Conservation (phyloP, 495 filamentous ascomycete genomes). For the Aspergillus panamensis region DNA sequence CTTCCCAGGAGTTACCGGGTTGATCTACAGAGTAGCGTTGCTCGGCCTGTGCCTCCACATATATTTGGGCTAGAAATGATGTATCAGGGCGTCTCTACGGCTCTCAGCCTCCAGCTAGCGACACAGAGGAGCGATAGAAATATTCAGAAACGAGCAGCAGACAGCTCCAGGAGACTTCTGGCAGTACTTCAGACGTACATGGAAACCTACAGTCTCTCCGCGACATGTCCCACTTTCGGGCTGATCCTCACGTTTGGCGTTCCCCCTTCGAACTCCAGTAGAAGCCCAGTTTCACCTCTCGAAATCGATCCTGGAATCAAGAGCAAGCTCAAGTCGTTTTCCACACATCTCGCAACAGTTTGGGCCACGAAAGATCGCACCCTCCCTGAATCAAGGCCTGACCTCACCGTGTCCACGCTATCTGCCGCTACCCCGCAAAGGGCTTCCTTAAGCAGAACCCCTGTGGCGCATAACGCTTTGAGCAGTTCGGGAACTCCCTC, state of each 20-base stretch:
- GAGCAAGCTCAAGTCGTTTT: conserved; percentile 30
- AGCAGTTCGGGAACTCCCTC: neutral
- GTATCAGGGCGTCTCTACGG: conserved; percentile 33
- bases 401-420: neutral
- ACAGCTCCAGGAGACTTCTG: conserved; percentile 35
- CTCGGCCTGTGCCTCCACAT: conserved; percentile 34
- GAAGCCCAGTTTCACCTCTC: conserved; percentile 5
- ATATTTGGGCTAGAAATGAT: conserved; percentile 42
- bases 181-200: conserved; percentile 35
- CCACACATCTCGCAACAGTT: conserved; percentile 34
- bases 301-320: conserved; percentile 33
- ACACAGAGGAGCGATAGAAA: conserved; percentile 27
- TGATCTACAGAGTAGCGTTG: conserved; percentile 27
- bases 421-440: conserved; percentile 5
- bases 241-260: conserved; percentile 31
- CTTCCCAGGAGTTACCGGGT: conserved; percentile 37
- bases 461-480: conserved; percentile 2
- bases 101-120: conserved; percentile 32
- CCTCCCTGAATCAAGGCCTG: neutral
- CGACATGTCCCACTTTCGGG: conserved; percentile 37
- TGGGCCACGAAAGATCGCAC: conserved; percentile 18
- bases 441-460: conserved; percentile 1
- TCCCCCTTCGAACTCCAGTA: conserved; percentile 5
- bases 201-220: conserved; percentile 39
- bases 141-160: conserved; percentile 25